Percentiles rank a stretch among this genome's conserved stretches.
phyloP scores from a whole-genome alignment of 306 rosid species.

The Cicer arietinum region DNA sequence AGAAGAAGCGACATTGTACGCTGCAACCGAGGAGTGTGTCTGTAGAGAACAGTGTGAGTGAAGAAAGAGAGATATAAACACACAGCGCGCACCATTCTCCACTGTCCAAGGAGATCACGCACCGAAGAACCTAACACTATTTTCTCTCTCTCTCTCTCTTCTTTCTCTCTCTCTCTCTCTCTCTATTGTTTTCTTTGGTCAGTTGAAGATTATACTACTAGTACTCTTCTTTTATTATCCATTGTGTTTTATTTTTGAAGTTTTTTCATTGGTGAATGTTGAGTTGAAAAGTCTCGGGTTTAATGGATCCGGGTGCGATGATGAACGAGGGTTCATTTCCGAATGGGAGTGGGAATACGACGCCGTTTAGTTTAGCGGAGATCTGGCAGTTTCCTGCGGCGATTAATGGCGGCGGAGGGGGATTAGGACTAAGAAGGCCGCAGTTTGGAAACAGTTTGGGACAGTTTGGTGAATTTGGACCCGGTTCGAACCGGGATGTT shows the following conservation, averaged over 20 bases:
- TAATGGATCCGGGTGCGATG: slow-evolving; percentile 70
- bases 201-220: not conserved
- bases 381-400: slow-evolving; percentile 73
- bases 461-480: slow-evolving; percentile 57
- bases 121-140: slow-evolving; percentile 26
- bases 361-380: slow-evolving; percentile 73
- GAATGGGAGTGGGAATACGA: slow-evolving; percentile 54
- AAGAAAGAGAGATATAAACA: slow-evolving; percentile 40
- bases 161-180: slow-evolving; percentile 2
- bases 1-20: slow-evolving; percentile 58
- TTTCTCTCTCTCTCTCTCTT: not conserved
- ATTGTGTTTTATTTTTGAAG: not conserved
- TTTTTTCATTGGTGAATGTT: not conserved
- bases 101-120: slow-evolving; percentile 65
- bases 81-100: slow-evolving; percentile 66
- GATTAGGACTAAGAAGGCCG: slow-evolving; percentile 62
- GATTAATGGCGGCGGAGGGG: slow-evolving; percentile 58
- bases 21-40: slow-evolving; percentile 67
- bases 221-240: not conserved
- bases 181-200: not conserved
- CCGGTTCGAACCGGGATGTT: slow-evolving; percentile 54
- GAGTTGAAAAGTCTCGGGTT: slow-evolving; percentile 1
- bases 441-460: slow-evolving; percentile 57
- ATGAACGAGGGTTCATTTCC: slow-evolving; percentile 62
- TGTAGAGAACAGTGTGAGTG: slow-evolving; percentile 44